These are phyloP conservation scores for Suhomyces emberorum DNA, from an alignment of 805 yeast species.

Conservation along the genomic window DNA sequence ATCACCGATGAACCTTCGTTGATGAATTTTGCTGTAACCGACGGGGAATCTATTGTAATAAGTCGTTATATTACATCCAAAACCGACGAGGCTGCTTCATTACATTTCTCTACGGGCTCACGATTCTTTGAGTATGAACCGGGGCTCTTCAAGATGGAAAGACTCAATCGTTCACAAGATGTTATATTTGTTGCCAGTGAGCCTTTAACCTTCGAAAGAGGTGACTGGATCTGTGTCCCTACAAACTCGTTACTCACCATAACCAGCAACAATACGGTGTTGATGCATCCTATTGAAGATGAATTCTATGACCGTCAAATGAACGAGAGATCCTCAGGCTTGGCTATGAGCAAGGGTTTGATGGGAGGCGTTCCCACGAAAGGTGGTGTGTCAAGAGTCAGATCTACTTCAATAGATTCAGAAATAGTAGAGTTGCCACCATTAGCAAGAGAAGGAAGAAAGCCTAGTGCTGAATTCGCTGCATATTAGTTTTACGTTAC, in stretches of 20 bases:
- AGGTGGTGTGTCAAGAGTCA: not conserved
- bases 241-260: constrained; percentile 84
- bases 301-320: constrained; percentile 81
- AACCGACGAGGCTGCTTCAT: constrained; percentile 93
- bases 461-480: constrained; percentile 8
- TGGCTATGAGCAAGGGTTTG: constrained; percentile 88
- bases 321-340: constrained; percentile 62
- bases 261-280: constrained; percentile 72
- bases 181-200: constrained; percentile 97
- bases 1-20: constrained; percentile 67
- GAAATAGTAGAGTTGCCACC: constrained; percentile 32
- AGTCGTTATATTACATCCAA: constrained; percentile 84
- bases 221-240: constrained; percentile 97
- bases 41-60: constrained; percentile 82
- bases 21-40: constrained; percentile 91
- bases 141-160: constrained; percentile 91
- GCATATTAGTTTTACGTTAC: constrained; percentile 1
- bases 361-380: constrained; percentile 85
- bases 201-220: constrained; percentile 93
- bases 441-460: constrained; percentile 36
- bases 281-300: constrained; percentile 87
- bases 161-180: constrained; percentile 87
- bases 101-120: constrained; percentile 93
- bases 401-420: constrained; percentile 10
- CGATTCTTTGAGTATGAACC: constrained; percentile 86